These are phyloP conservation scores for Colletotrichum sp. DNA, from an alignment of 2,329 filamentous ascomycete genomes.

Conservation along the genomic window DNA sequence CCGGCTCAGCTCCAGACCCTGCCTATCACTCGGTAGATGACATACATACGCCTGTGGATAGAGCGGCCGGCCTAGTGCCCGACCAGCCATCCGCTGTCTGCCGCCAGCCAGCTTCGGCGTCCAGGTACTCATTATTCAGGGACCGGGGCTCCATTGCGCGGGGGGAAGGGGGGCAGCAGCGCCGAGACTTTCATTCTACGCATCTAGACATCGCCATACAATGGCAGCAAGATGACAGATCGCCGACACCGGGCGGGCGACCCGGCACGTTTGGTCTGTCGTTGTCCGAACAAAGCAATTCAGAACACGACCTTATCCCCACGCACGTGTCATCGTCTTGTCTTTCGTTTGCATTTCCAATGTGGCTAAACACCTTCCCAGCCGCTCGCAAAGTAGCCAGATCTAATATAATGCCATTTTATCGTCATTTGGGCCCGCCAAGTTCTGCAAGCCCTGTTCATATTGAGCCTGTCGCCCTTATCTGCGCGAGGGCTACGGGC, in stretches of 20 bases:
- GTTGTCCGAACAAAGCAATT: slow-evolving; percentile 41
- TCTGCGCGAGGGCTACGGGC: not conserved
- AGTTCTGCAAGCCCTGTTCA: not conserved
- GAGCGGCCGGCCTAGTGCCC: not conserved
- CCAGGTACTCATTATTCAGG: not conserved
- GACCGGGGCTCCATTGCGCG: not conserved
- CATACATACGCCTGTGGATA: slow-evolving; percentile 14
- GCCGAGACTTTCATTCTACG: not conserved
- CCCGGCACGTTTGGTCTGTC: slow-evolving; percentile 39
- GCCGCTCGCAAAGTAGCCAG: not conserved
- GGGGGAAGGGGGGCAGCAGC: not conserved
- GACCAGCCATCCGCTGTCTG: not conserved
- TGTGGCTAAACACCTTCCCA: not conserved
- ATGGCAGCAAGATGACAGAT: slow-evolving; percentile 27
- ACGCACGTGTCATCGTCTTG: not conserved
- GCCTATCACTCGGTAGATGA: slow-evolving; percentile 16
- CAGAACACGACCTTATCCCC: not conserved
- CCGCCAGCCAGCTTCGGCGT: not conserved
- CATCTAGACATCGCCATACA: not conserved
- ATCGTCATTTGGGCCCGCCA: not conserved
- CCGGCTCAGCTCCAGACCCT: not conserved
- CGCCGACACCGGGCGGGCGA: slow-evolving; percentile 20
- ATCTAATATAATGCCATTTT: slow-evolving; percentile 1
- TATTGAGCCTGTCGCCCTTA: not conserved
- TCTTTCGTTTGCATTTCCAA: not conserved